Evolutionary conservation across 805 yeast genomes (phyloP).

Genomic region (Yamadazyma scolyti): DNA sequence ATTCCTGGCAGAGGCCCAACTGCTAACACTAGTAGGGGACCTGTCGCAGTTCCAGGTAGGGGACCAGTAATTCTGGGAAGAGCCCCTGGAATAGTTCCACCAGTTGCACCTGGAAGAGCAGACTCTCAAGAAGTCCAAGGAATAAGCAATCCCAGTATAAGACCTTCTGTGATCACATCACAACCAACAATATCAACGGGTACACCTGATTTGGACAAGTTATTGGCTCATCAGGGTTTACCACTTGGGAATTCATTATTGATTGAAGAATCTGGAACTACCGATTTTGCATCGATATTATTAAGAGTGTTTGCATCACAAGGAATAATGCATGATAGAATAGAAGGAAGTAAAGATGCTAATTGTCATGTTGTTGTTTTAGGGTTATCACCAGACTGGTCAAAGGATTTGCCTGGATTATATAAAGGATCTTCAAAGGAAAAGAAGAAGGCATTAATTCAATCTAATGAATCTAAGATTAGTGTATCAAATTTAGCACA

Average conservation of each 20-base stretch:
- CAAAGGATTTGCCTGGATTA: slow-evolving; percentile 70
- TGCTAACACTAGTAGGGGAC: slow-evolving; percentile 2
- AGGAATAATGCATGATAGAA: slow-evolving; percentile 64
- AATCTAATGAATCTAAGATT: slow-evolving; percentile 55
- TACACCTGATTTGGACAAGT: slow-evolving; percentile 65
- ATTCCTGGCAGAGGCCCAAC: slow-evolving; percentile 4
- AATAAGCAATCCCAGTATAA: slow-evolving; percentile 50
- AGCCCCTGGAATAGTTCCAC: slow-evolving; percentile 7
- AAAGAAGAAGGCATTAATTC: slow-evolving; percentile 55
- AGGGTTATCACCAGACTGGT: slow-evolving; percentile 58
- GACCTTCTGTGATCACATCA: slow-evolving; percentile 76
- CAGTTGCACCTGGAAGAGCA: slow-evolving; percentile 4
- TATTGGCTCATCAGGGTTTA: slow-evolving; percentile 77
- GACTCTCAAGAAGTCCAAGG: slow-evolving; percentile 1
- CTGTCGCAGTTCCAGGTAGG: slow-evolving; percentile 5
- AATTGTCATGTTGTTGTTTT: slow-evolving; percentile 63
- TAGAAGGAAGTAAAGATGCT: slow-evolving; percentile 25
- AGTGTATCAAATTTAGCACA: slow-evolving; percentile 64
- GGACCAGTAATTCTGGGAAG: slow-evolving; percentile 4
- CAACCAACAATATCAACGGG: slow-evolving; percentile 81
- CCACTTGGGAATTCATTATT: slow-evolving; percentile 73
- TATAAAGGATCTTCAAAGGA: slow-evolving; percentile 68
- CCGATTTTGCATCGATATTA: slow-evolving; percentile 77
- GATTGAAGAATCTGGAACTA: slow-evolving; percentile 80
- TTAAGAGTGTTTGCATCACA: slow-evolving; percentile 71